These are phyloP conservation scores for Crotalaria pallida DNA, from an alignment of 306 rosid genomes.

Conservation along the genomic window DNA sequence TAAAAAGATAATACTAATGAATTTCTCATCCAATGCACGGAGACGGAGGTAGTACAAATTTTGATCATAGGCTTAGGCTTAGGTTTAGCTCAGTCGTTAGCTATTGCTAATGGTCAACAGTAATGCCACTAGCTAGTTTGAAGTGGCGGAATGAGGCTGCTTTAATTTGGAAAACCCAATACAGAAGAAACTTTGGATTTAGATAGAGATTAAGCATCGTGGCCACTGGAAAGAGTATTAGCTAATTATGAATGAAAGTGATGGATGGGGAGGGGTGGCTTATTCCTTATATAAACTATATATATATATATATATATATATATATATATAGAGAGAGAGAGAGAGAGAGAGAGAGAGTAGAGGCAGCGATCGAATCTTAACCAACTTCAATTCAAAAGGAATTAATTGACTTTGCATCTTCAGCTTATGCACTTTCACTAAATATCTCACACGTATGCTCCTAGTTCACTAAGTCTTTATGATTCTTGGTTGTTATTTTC, in stretches of 20 bases:
- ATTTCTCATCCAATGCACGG: too few relatives aligned
- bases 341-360: too few relatives aligned
- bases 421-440: neutral
- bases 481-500: neutral
- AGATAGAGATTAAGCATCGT: neutral
- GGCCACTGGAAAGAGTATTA: neutral
- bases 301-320: too few relatives aligned
- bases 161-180: neutral
- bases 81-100: neutral
- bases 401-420: neutral
- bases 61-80: neutral
- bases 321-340: too few relatives aligned
- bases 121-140: neutral
- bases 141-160: neutral
- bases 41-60: too few relatives aligned
- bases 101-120: too few relatives aligned
- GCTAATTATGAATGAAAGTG: constrained; percentile 1
- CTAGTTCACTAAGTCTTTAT: neutral
- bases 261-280: too few relatives aligned
- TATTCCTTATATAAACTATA: neutral
- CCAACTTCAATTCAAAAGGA: constrained; percentile 10
- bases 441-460: neutral
- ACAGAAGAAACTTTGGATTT: neutral
- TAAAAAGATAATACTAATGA: too few relatives aligned
- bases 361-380: neutral